phyloP scores from a whole-genome alignment of 805 yeast species.

The Yamadazyma sp. region DNA sequence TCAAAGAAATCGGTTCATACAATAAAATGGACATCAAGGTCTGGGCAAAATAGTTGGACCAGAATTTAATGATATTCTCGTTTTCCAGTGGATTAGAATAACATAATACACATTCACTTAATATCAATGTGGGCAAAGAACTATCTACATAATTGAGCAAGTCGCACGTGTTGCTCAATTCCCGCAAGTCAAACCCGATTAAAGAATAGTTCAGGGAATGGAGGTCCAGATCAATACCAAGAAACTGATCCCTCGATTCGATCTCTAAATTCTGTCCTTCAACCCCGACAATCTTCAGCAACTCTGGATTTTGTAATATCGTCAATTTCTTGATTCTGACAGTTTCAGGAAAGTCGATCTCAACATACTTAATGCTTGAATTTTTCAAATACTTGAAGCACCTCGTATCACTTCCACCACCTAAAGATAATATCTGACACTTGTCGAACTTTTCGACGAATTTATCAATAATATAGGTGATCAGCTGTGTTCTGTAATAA shows the following conservation, averaged over 20 bases:
- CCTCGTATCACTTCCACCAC: slow-evolving; percentile 80
- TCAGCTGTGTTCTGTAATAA: slow-evolving; percentile 55
- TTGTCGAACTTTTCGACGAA: slow-evolving; percentile 34
- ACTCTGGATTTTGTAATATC: slow-evolving; percentile 32
- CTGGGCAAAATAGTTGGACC: slow-evolving; percentile 27
- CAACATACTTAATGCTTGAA: slow-evolving; percentile 46
- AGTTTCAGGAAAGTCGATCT: slow-evolving; percentile 63
- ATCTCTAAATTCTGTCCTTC: slow-evolving; percentile 7
- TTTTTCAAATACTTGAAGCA: slow-evolving; percentile 49
- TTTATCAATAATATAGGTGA: slow-evolving; percentile 45
- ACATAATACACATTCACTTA: slow-evolving; percentile 78
- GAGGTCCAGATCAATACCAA: slow-evolving; percentile 25
- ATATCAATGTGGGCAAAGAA: slow-evolving; percentile 54
- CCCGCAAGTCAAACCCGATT: slow-evolving; percentile 55
- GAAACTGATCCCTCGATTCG: slow-evolving; percentile 25
- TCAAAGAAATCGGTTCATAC: slow-evolving; percentile 71
- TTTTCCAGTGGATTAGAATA: slow-evolving; percentile 57
- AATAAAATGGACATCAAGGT: slow-evolving; percentile 37
- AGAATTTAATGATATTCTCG: slow-evolving; percentile 42
- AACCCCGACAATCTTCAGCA: slow-evolving; percentile 26
- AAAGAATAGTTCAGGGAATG: slow-evolving; percentile 49
- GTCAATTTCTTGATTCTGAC: slow-evolving; percentile 51
- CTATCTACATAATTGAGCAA: slow-evolving; percentile 27
- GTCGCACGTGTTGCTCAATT: slow-evolving; percentile 2
- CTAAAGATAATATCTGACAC: slow-evolving; percentile 66